Evolutionary conservation across 495 filamentous ascomycete species (phyloP), one percentile per base, ranked within the genome.

Genomic region (Xylaria acuta): DNA sequence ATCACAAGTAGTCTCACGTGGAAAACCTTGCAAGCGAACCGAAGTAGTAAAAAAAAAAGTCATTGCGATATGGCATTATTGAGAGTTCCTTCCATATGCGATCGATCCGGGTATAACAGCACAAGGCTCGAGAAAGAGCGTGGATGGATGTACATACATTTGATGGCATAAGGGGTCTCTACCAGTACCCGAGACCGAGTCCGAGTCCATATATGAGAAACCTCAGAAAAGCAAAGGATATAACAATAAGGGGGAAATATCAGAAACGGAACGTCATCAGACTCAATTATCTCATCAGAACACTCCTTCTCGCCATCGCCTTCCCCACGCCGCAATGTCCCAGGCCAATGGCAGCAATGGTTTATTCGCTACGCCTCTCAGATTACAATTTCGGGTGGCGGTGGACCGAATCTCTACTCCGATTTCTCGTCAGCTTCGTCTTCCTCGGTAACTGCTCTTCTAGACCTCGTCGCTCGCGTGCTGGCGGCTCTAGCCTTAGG

Each of bases 391-490:
- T 41, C n/a, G 22, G 25, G n/a, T 25, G 36, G 38, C 5, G 12
- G 30, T 43, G 40, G 20, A 43, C 41, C 25, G 27, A 3, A 41
- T 45, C 7, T 32, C 30, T 59, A 79, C 70, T 73, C 75, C 12
- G 65, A 72, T 34, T 73, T 51, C 12, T 14, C 70, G 40, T 51
- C 22, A 1, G 27, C 72, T 27, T 64, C 73, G 2, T 71, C 63
- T n/a, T 75, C 75, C 3, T 77, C 75, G 22, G 73, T 49, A 20
- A 47, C 75, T 27, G 71, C 77, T 63, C 73, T 73, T 65, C 76
- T 75, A 14, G 75, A 77, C 56, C 77, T 75, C 25, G 77, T 79
- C 63, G 77, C 73, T 45, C 77, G 77, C 12, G 76, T 79, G 45
- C 56, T 72, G 22, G 71, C 27, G 41, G 74, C 36, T 12, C 69